Evolutionary conservation across 257 asterid genomes (phyloP).

Genomic region (Lycium ferocissimum): DNA sequence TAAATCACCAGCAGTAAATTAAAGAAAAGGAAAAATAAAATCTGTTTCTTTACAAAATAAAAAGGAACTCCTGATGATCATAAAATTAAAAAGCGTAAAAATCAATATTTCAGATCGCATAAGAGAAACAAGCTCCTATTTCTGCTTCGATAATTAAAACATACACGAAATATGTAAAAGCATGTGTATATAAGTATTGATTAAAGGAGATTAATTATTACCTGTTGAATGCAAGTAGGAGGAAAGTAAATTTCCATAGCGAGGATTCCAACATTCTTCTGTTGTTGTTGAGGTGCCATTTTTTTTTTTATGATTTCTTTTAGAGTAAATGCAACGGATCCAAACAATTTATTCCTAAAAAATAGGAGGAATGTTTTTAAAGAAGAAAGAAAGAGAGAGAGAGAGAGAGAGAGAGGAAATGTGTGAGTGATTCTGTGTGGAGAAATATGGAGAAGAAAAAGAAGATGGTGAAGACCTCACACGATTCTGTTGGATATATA

Average conservation of each 20-base stretch:
- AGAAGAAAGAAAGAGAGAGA: conserved; percentile 21
- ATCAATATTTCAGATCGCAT: not conserved
- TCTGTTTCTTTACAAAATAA: too few species aligned
- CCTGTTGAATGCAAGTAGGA: conserved; percentile 97
- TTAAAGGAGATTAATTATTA: conserved; percentile 28
- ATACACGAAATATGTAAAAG: not conserved
- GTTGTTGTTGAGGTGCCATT: conserved; percentile 55
- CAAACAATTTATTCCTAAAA: not conserved
- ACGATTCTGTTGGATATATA: not conserved
- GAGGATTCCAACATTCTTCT: conserved; percentile 93
- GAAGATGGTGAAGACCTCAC: not conserved
- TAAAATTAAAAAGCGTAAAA: not conserved
- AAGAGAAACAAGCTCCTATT: not conserved
- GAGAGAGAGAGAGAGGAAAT: conserved; percentile 25
- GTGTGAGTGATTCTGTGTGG: not conserved
- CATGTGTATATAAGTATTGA: too few species aligned
- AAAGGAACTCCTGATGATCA: not conserved
- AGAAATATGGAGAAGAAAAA: not conserved
- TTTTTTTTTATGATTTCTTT: not conserved
- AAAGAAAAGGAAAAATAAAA: too few species aligned
- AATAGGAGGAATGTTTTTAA: not conserved
- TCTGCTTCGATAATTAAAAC: not conserved
- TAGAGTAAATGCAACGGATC: conserved; percentile 17
- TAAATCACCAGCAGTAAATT: not conserved
- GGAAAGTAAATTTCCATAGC: conserved; percentile 97